Base-by-base conservation (phyloP, 768 basidiomycete genomes). In the Panus rudis region DNA sequence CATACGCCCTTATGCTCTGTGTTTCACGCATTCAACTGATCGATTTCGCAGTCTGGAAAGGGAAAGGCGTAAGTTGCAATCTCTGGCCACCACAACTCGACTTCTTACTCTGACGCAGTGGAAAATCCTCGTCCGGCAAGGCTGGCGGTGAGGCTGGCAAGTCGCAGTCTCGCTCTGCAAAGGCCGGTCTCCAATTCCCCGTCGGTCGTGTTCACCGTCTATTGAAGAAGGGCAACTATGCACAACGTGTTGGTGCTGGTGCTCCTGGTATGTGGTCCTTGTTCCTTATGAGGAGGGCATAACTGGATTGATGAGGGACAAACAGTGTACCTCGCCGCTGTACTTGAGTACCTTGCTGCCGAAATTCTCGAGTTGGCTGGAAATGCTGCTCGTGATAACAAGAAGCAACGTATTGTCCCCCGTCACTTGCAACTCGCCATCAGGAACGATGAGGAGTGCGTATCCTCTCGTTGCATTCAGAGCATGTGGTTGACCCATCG, bases 351-450 rank as follows among this genome's bases (percentile, higher is more conserved):
- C 62, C 75, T 92, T 27, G 76, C 80, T 5, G 90, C 89, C 22
- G 90, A 92, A 63, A 80, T 92, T 56, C 75, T 91, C 41, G 89
- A 92, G 63, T 70, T 91, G 34, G 86, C 89, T 42, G 89, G 89
- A 4, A 80, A 79, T 54, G 77, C 79, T 26, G 84, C 86, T 38
- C 76, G 81, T 47, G 84, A 88, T 58, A 80, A 86, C 70, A 84
- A 85, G 69, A 87, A 85, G 71, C 73, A 76, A 49, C 79, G 85
- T 67, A 90, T 91, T 52, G 79, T 83, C 16, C 89, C 89, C 44
- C 76, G 82, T 60, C 82, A 84, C 64, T 63, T 84, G 41, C 81
- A 84, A 60, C 74, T 84, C 43, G 81, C 82, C 44, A 83, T 84
- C 60, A 75, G 82, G 40, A 84, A 84, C 66, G 81, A 84, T 53